Evolutionary conservation across 2,329 filamentous ascomycete genomes (phyloP).

Genomic region (Aspergillus calidoustus): DNA sequence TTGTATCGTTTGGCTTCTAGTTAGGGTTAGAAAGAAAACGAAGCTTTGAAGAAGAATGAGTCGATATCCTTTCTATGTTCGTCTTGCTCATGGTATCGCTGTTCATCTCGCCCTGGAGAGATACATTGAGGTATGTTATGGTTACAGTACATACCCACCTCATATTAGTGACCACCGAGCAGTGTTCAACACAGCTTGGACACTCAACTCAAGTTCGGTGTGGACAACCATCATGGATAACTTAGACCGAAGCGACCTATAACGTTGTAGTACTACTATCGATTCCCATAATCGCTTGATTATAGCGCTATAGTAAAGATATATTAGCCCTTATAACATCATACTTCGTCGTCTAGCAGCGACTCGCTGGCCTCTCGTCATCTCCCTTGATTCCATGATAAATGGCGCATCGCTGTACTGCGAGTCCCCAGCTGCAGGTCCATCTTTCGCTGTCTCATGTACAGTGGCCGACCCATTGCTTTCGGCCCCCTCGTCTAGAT

Average conservation of each 20-base stretch:
- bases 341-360: conserved; percentile 45
- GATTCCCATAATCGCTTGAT: background rate
- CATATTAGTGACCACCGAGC: too few species aligned
- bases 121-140: too few species aligned
- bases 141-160: too few species aligned
- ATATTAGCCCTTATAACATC: conserved; percentile 37
- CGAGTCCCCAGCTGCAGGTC: conserved; percentile 18
- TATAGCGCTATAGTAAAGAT: background rate
- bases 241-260: background rate
- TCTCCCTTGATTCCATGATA: conserved; percentile 20
- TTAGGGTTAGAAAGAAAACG: too few species aligned
- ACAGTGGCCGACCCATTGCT: background rate
- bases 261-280: background rate
- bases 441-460: background rate
- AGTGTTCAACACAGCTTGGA: background rate
- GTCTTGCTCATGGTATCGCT: too few species aligned
- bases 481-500: background rate
- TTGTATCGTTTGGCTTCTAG: too few species aligned
- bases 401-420: conserved; percentile 12
- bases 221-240: too few species aligned
- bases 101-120: too few species aligned
- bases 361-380: conserved; percentile 37
- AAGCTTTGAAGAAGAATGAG: too few species aligned
- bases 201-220: background rate
- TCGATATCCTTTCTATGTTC: too few species aligned